phyloP scores from a whole-genome alignment of 129 eudicot genomes.

The Escallonia rubra region DNA sequence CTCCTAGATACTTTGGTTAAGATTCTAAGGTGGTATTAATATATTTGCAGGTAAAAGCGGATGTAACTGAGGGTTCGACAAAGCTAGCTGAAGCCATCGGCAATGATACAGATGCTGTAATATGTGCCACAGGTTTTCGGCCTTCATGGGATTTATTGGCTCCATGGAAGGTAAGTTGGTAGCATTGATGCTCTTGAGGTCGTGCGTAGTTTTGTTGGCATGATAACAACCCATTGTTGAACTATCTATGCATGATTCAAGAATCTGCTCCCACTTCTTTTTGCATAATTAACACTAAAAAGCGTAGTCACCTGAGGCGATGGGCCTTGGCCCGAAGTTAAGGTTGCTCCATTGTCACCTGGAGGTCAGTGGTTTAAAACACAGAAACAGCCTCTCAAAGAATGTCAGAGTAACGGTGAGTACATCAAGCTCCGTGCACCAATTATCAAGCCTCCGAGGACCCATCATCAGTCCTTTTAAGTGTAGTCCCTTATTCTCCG shows the following conservation, averaged over 20 bases:
- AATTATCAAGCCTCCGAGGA: too few species aligned
- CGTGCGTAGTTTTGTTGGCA: neutral
- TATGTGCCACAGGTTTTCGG: conserved; percentile 93
- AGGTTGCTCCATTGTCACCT: too few species aligned
- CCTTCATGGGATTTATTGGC: conserved; percentile 73
- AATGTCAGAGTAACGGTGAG: too few species aligned
- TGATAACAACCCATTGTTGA: conserved; percentile 4
- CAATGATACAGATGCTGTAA: conserved; percentile 78
- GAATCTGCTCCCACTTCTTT: neutral
- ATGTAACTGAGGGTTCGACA: conserved; percentile 74
- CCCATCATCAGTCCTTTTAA: too few species aligned
- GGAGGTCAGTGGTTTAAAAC: too few species aligned
- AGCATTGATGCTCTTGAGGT: neutral
- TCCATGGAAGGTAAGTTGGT: conserved; percentile 80
- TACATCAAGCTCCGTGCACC: too few species aligned
- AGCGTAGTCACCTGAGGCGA: neutral
- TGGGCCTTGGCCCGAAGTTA: too few species aligned
- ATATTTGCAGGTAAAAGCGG: conserved; percentile 64
- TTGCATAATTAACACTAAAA: neutral
- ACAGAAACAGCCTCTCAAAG: too few species aligned
- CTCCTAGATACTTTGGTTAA: neutral
- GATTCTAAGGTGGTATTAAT: neutral
- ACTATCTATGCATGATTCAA: neutral
- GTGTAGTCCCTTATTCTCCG: too few species aligned
- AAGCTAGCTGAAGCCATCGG: conserved; percentile 81